Percentiles rank a stretch among this genome's conserved stretches.
Conservation (phyloP, 108 stramenopile genomes). For the Conticribra weissflogii region DNA sequence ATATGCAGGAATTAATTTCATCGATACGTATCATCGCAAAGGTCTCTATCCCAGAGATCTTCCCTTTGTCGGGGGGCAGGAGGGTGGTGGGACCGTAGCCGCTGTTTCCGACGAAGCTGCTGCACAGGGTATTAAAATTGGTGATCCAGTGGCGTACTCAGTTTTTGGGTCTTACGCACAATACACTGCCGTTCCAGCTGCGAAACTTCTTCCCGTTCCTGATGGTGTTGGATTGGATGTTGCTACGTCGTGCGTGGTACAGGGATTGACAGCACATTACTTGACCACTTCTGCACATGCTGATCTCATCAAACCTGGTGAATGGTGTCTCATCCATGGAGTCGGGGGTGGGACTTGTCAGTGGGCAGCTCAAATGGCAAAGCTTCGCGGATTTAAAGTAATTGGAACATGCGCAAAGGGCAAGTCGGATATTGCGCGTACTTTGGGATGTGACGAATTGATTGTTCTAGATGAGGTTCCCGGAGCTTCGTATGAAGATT, state of each 20-base stretch:
- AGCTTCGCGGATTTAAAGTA: conserved; percentile 60
- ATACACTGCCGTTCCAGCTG: conserved; percentile 58
- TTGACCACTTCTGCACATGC: conserved; percentile 51
- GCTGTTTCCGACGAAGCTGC: conserved; percentile 48
- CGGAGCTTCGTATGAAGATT: conserved; percentile 62
- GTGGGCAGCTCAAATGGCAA: conserved; percentile 71
- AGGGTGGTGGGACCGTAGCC: conserved; percentile 73
- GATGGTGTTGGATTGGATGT: conserved; percentile 59
- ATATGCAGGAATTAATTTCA: conserved; percentile 80
- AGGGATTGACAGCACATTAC: conserved; percentile 74
- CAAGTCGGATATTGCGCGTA: conserved; percentile 49
- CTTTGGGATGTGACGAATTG: conserved; percentile 56
- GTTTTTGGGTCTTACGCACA: conserved; percentile 62
- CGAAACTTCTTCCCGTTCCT: conserved; percentile 60
- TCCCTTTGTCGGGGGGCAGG: conserved; percentile 76
- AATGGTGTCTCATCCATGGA: conserved; percentile 66
- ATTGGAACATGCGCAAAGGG: conserved; percentile 63
- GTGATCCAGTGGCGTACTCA: conserved; percentile 62
- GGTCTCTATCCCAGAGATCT: conserved; percentile 69
- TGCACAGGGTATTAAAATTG: conserved; percentile 46
- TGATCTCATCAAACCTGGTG: conserved; percentile 49
- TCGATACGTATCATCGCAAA: conserved; percentile 78
- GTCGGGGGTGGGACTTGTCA: conserved; percentile 74
- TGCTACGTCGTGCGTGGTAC: conserved; percentile 55
- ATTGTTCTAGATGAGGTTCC: conserved; percentile 65